phyloP scores from a whole-genome alignment of 176 grass and related monocot species.

The Carex scoparia region DNA sequence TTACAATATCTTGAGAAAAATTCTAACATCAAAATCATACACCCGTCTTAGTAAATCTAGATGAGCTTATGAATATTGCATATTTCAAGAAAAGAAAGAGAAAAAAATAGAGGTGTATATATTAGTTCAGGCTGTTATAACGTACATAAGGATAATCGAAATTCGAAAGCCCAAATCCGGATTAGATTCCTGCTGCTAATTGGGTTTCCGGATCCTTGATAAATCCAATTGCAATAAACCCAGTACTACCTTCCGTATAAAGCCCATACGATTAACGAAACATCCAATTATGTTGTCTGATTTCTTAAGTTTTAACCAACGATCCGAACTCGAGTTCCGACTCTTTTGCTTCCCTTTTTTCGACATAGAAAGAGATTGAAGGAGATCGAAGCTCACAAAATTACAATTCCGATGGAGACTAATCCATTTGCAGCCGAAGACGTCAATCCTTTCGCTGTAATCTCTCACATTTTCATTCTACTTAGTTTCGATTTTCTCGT shows the following conservation, averaged over 20 bases:
- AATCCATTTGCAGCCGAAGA: conserved; percentile 43
- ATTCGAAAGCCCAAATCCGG: too few species aligned
- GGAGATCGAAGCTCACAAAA: conserved; percentile 19
- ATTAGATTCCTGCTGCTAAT: neutral
- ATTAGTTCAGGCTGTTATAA: too few species aligned
- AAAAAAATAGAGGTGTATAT: neutral
- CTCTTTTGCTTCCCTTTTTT: conserved; percentile 20
- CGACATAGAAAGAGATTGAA: neutral
- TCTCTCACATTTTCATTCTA: neutral
- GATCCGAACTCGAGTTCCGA: conserved; percentile 17
- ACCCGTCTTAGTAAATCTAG: neutral
- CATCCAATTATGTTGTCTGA: neutral
- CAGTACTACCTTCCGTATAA: neutral
- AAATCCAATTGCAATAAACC: neutral
- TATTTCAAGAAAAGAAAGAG: neutral
- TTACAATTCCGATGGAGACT: conserved; percentile 36
- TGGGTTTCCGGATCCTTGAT: neutral
- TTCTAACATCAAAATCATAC: too few species aligned
- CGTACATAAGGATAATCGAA: too few species aligned
- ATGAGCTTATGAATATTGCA: neutral
- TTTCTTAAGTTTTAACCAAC: neutral
- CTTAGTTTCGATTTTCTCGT: neutral
- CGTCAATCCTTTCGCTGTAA: conserved; percentile 63
- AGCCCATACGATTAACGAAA: neutral
- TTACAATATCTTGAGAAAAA: too few species aligned